Percentiles rank a stretch among this genome's conserved stretches.
Conservation (phyloP, 2,329 filamentous ascomycete genomes). For the Escovopsis sp. region DNA sequence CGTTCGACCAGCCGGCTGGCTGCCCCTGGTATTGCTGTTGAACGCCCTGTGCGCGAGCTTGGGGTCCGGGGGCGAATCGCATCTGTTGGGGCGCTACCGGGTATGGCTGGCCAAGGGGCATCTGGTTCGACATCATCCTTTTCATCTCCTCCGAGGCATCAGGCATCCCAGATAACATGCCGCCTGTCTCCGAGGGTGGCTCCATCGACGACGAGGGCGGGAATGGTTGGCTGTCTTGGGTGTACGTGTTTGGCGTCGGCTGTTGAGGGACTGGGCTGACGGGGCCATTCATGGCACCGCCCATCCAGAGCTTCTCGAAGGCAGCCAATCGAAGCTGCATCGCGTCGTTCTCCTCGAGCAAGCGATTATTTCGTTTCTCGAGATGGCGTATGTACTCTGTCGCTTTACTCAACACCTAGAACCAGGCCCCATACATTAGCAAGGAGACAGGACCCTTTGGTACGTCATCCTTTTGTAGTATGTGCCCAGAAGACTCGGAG, state of each 20-base stretch:
- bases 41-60: slow-evolving; percentile 9
- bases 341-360: slow-evolving; percentile 65
- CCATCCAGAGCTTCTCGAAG: slow-evolving; percentile 66
- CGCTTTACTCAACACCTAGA: slow-evolving; percentile 75
- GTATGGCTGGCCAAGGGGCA: slow-evolving; percentile 39
- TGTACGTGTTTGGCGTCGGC: slow-evolving; percentile 36
- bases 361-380: slow-evolving; percentile 73
- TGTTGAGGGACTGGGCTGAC: slow-evolving; percentile 39
- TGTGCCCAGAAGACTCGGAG: too few relatives aligned
- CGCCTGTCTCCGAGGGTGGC: slow-evolving; percentile 23
- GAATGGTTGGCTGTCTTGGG: slow-evolving; percentile 24
- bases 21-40: slow-evolving; percentile 33
- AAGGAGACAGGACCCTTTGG: too few relatives aligned
- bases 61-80: slow-evolving; percentile 15
- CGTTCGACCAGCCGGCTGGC: slow-evolving; percentile 36
- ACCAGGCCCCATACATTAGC: too few relatives aligned
- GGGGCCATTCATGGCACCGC: slow-evolving; percentile 51
- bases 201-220: slow-evolving; percentile 26
- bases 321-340: slow-evolving; percentile 65
- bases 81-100: slow-evolving; percentile 32
- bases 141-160: slow-evolving; percentile 52
- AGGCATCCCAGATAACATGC: slow-evolving; percentile 42
- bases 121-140: slow-evolving; percentile 41
- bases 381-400: slow-evolving; percentile 92
- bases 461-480: too few relatives aligned